A percentile compares a stretch with the other conserved stretches of the same genome.
Evolutionary conservation across 306 rosid species (phyloP).

Genomic region (Alnus rubra): DNA sequence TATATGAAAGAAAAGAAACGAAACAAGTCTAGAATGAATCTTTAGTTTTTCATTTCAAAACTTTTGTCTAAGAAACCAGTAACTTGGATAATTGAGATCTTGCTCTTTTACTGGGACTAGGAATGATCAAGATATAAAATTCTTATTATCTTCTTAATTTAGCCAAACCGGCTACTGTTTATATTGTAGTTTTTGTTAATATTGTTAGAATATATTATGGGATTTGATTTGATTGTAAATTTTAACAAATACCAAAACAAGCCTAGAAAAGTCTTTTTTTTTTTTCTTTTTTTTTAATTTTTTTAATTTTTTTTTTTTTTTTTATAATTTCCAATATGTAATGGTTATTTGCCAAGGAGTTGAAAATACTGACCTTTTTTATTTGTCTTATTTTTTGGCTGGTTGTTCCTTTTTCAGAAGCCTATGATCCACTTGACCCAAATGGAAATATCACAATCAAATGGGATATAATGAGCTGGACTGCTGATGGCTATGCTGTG

Average conservation of each 20-base stretch:
- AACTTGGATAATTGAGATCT: not conserved
- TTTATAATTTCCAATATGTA: not conserved
- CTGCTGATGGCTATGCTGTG: slow-evolving; percentile 77
- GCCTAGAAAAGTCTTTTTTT: not conserved
- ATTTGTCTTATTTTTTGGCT: slow-evolving; percentile 6
- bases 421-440: slow-evolving; percentile 88
- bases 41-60: not conserved
- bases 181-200: not conserved
- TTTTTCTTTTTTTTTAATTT: too few relatives aligned
- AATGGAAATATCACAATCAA: slow-evolving; percentile 71
- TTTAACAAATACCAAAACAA: slow-evolving; percentile 19
- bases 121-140: not conserved
- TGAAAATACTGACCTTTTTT: too few relatives aligned
- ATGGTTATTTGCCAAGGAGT: too few relatives aligned
- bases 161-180: not conserved
- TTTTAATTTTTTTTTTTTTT: too few relatives aligned
- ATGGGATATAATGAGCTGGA: slow-evolving; percentile 79
- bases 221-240: too few relatives aligned
- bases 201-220: too few relatives aligned
- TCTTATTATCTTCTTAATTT: not conserved
- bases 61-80: slow-evolving; percentile 14
- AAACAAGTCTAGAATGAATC: slow-evolving; percentile 4
- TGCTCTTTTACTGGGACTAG: not conserved
- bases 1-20: not conserved
- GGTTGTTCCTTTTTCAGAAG: slow-evolving; percentile 52